A percentile compares a stretch with the other conserved stretches of the same genome.
These are phyloP conservation scores for Cutaneotrichosporon spelunceum DNA, from an alignment of 1,284 basidiomycete genomes.

Conservation along the genomic window DNA sequence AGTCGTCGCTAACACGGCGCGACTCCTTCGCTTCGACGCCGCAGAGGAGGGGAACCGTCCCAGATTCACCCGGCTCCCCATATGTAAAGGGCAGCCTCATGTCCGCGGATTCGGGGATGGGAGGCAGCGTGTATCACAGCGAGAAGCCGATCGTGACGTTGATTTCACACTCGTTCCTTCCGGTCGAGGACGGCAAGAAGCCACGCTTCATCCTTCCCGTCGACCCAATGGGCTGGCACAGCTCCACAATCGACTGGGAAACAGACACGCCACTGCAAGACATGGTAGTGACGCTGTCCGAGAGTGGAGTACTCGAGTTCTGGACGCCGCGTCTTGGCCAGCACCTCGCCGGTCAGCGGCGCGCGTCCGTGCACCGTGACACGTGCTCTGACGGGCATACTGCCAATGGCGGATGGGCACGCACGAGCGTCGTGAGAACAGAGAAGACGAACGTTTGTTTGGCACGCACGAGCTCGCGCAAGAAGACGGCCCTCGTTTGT, in stretches of 20 bases:
- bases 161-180: slow-evolving; percentile 38
- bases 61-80: background rate
- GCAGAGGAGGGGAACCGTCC: background rate
- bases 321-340: slow-evolving; percentile 64
- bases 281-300: slow-evolving; percentile 70
- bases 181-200: slow-evolving; percentile 25
- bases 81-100: background rate
- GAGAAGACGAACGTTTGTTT: slow-evolving; percentile 62
- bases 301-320: slow-evolving; percentile 70
- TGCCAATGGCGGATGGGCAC: slow-evolving; percentile 30
- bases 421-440: slow-evolving; percentile 70
- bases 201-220: slow-evolving; percentile 60
- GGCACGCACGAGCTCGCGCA: slow-evolving; percentile 79
- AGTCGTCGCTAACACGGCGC: slow-evolving; percentile 1
- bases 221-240: slow-evolving; percentile 82
- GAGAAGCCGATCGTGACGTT: slow-evolving; percentile 34
- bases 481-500: slow-evolving; percentile 66
- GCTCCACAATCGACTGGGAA: slow-evolving; percentile 53
- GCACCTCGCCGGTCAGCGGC: slow-evolving; percentile 25
- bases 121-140: slow-evolving; percentile 17
- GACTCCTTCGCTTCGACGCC: background rate
- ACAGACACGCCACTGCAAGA: slow-evolving; percentile 57
- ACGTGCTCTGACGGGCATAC: background rate
- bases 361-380: slow-evolving; percentile 12
- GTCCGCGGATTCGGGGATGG: background rate